Evolutionary conservation across 805 yeast genomes (phyloP), one percentile per base, ranked within the genome.

Genomic region (Metschnikowia baotianmanensis): DNA sequence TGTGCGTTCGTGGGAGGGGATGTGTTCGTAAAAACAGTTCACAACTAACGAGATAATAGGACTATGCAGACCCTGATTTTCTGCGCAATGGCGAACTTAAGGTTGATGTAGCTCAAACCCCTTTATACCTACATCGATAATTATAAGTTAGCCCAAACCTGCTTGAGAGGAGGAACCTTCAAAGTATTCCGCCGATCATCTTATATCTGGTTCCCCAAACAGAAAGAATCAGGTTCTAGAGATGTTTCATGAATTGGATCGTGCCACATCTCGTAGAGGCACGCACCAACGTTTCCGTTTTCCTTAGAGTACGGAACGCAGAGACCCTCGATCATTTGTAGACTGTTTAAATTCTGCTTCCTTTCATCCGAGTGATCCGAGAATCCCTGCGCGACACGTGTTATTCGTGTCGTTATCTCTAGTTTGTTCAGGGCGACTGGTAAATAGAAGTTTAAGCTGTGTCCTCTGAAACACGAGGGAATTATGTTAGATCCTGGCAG

Each of bases 401-500:
- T 25, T 16, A 5, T 19, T 32, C 6, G 6, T 17, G 13, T 11
- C 25, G 11, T 11, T 11, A 6, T 18, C 12, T 4, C n/a, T n/a
- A n/a, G n/a, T n/a, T n/a, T 24, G 3, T 8, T 31, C 35, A 11
- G 34, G 27, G 8, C 36, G 15, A 28, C 32, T 52, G 12, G 61
- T 51, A 33, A 65, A 69, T 23, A 73, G 49, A 13, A 65, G 52
- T 25, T 72, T 46, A 10, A 69, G 63, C 11, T 61, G 59, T 5
- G 61, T 66, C 53, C 67, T 69, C 36, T 69, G 69, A 2, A 63
- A 55, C 30, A 52, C 42, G 5, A 69, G 50, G 2, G 62, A 59
- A 43, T 69, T 72, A 46, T 68, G 59, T 40, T 66, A 71, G 19
- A 65, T 66, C 35, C 56, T 61, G 33, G 56, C 53, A 19, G 53